A percentile compares a stretch with the other conserved stretches of the same genome.
phyloP scores from a whole-genome alignment of 2,329 filamentous ascomycete genomes.

The Talaromyces albobiverticillius region DNA sequence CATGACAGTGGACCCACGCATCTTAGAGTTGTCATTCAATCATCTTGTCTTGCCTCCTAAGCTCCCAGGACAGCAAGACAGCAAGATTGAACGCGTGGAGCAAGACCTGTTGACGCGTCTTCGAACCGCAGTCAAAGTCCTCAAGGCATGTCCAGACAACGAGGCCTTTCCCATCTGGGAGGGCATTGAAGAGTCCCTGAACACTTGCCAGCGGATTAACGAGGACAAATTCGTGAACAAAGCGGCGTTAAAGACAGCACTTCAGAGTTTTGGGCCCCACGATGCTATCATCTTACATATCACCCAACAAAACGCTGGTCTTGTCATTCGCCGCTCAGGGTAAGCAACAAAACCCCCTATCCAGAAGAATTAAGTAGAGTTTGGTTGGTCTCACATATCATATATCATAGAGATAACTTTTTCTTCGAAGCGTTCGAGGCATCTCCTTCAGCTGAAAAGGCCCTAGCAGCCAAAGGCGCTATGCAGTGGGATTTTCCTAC shows the following conservation, averaged over 20 bases:
- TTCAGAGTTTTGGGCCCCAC: conserved; percentile 26
- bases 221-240: conserved; percentile 18
- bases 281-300: conserved; percentile 44
- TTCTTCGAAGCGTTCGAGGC: conserved; percentile 63
- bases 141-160: conserved; percentile 17
- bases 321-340: conserved; percentile 38
- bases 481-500: conserved; percentile 62
- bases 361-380: background rate
- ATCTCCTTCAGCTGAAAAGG: conserved; percentile 52
- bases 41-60: conserved; percentile 39
- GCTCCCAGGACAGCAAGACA: conserved; percentile 35
- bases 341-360: conserved; percentile 6
- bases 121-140: conserved; percentile 20
- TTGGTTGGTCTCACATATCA: background rate
- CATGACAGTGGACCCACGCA: no score
- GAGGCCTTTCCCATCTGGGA: conserved; percentile 12
- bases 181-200: conserved; percentile 12
- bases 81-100: conserved; percentile 20
- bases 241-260: conserved; percentile 22
- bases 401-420: conserved; percentile 23
- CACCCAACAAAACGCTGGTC: conserved; percentile 49
- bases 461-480: conserved; percentile 52
- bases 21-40: conserved; percentile 20
- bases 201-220: conserved; percentile 17
- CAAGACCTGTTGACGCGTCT: conserved; percentile 29